Evolutionary conservation across 805 yeast genomes (phyloP), one percentile per base, ranked within the genome.

Genomic region (Wickerhamiella slavikovae): DNA sequence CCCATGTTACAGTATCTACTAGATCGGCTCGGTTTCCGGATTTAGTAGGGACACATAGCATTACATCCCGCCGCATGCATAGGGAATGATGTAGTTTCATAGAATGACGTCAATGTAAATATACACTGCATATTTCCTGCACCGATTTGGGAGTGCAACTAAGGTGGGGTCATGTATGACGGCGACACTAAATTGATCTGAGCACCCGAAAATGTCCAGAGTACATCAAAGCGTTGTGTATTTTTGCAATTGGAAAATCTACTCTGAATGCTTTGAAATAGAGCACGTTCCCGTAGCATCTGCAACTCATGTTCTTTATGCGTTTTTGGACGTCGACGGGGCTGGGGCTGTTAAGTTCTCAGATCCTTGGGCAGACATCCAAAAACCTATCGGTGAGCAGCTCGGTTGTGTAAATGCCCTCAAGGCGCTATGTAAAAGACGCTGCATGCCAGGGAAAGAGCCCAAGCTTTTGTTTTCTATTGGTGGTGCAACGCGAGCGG

Each of bases 401-500:
- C 30, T 35, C 5, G 47, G 45, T 7, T 40, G 40, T 7, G 40
- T 38, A 17, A 85, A 85, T 0, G 54, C 62, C 35, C 41, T 71
- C 27, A 57, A 65, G 34, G 63, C 62, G 41, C 47, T 72, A 20
- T 54, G 48, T 30, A 71, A 41, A 40, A 44, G 22, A 27, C 36
- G 26, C 29, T 53, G 32, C 47, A 57, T 7, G 44, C 60, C 21
- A n/a, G n/a, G n/a, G n/a, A n/a, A n/a, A n/a, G n/a, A n/a, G n/a
- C 44, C 80, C 19, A 68, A 70, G 36, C 55, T 71, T 0, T 54
- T 69, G 3, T 59, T 82, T 63, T 72, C 93, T 0, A 63, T 85
- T 33, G 98, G 98, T 4, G 98, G 98, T 0, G 69, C 72, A 71
- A 58, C 71, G 1, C 59, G 55, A 37, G 45, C 65, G 12, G 51